Evolutionary conservation across 257 asterid genomes (phyloP), one percentile per base, ranked within the genome.

Genomic region (Forsythia viridissima): DNA sequence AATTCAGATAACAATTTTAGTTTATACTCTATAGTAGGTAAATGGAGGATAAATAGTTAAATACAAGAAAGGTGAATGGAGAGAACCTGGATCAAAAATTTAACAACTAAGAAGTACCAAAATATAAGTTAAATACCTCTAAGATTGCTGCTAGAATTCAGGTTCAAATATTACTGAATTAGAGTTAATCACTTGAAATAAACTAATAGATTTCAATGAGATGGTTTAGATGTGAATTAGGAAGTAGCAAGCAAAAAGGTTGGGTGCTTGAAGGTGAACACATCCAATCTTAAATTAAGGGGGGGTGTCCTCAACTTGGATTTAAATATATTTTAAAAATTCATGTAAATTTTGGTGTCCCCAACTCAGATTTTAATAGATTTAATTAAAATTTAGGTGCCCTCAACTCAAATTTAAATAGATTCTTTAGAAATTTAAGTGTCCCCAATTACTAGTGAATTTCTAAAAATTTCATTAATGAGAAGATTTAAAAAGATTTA

Each of bases 181-280:
- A 52, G 21, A 52, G 21, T 52, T 52, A 55, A n/a, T 55, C 4
- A 21, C 77, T 21, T 42, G 83, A 92, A 97, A 96, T 94, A 97
- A 83, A 94, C 98, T n/a, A 39, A 9, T 55, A 48, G n/a, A 48
- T 13, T 48, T 48, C 65, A 18, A 55, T 55, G 65, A 55, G 30
- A 55, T 15, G 21, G n/a, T 6, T 55, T 55, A 18, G 20, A 55
- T 5, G 65, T 55, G 9, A 16, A 16, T 8, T 18, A 55, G 21
- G n/a, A 55, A 55, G 65, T 6, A 18, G 24, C 65, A 55, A 55
- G 30, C 18, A n/a, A 55, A 55, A 24, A 55, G 5, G 30, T n/a
- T 55, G 65, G 65, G 9, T n/a, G 11, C 24, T 18, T 6, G 30
- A 55, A 55, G 65, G 1, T 55, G n/a, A 55, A 16, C 65, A 18